phyloP scores from a whole-genome alignment of 2,329 filamentous ascomycete species.

The Monosporascus sp. region DNA sequence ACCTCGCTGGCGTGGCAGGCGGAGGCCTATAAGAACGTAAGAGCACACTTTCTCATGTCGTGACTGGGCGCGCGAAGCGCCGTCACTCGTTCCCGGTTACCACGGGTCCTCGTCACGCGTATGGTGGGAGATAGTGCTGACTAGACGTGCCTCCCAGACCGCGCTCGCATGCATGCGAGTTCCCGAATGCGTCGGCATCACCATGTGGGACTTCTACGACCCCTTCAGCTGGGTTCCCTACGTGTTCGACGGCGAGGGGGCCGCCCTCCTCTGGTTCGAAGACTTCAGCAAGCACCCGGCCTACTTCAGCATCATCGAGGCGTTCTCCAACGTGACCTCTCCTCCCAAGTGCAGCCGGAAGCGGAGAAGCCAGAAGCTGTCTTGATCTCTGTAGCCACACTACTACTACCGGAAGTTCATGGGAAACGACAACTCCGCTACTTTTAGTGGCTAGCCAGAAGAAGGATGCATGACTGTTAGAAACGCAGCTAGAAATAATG shows the following conservation, averaged over 20 bases:
- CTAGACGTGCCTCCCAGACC: constrained; percentile 7
- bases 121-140: background rate
- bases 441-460: too few relatives aligned
- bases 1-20: constrained; percentile 25
- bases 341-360: background rate
- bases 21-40: constrained; percentile 22
- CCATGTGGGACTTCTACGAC: constrained; percentile 32
- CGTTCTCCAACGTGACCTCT: constrained; percentile 27
- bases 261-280: constrained; percentile 37
- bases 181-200: constrained; percentile 27
- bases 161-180: constrained; percentile 26
- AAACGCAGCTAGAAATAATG: too few relatives aligned
- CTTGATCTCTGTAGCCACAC: too few relatives aligned
- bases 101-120: background rate
- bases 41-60: background rate
- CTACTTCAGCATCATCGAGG: constrained; percentile 31
- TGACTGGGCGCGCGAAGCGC: too few relatives aligned
- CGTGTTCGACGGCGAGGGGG: constrained; percentile 35
- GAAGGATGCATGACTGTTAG: too few relatives aligned
- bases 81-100: too few relatives aligned
- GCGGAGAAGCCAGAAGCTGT: background rate
- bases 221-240: constrained; percentile 37
- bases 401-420: too few relatives aligned
- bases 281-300: constrained; percentile 38
- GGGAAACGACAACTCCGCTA: too few relatives aligned